Percentiles rank a stretch among this genome's conserved stretches.
Conservation (phyloP, 1,284 basidiomycete genomes). For the Puccinia hordei region DNA sequence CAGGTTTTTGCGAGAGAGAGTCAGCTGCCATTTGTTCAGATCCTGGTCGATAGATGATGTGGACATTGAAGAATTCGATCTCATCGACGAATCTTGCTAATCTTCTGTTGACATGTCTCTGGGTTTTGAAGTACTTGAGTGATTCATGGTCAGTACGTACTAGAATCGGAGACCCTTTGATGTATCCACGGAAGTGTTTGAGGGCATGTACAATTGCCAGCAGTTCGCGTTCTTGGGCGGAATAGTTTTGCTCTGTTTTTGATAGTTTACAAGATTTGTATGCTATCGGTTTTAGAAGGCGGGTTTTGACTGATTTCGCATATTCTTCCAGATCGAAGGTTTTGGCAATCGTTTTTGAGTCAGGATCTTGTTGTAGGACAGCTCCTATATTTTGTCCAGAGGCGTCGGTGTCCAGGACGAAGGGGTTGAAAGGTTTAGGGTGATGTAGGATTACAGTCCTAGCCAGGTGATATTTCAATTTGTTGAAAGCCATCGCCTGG, state of each 20-base stretch:
- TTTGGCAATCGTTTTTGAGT: background rate
- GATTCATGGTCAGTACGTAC: slow-evolving; percentile 11
- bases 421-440: background rate
- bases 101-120: background rate
- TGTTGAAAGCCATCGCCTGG: background rate
- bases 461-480: slow-evolving; percentile 1
- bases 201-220: slow-evolving; percentile 23
- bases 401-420: background rate
- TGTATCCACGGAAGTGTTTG: slow-evolving; percentile 12
- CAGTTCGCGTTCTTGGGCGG: slow-evolving; percentile 14
- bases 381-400: slow-evolving; percentile 11
- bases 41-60: slow-evolving; percentile 17
- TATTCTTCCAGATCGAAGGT: background rate
- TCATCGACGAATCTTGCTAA: background rate
- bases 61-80: slow-evolving; percentile 7
- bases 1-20: slow-evolving; percentile 10
- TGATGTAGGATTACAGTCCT: background rate
- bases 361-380: slow-evolving; percentile 11
- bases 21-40: slow-evolving; percentile 11
- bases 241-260: background rate
- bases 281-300: background rate
- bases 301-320: background rate
- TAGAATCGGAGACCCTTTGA: slow-evolving; percentile 18
- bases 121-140: slow-evolving; percentile 30
- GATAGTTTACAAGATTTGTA: slow-evolving; percentile 26